phyloP scores from a whole-genome alignment of 2,329 filamentous ascomycete genomes.

The Harringtonia aguacate region DNA sequence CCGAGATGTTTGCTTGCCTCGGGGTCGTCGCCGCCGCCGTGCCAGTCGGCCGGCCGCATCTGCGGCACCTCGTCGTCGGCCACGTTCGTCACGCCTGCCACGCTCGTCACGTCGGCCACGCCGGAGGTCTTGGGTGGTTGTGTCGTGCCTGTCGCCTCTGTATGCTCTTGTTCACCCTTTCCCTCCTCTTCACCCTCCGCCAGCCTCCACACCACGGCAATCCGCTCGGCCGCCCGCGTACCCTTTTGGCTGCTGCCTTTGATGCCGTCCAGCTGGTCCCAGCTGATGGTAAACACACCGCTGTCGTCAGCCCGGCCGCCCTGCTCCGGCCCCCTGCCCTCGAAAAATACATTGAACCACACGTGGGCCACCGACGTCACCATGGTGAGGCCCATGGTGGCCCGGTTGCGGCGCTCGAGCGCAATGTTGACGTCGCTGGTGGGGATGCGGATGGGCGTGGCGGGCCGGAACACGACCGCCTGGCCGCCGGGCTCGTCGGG shows the following conservation, averaged over 20 bases:
- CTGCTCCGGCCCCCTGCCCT: conserved; percentile 65
- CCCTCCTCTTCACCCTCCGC: conserved; percentile 17
- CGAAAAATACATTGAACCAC: conserved; percentile 95
- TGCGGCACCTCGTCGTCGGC: conserved; percentile 61
- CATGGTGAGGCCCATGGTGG: conserved; percentile 65
- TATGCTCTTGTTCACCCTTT: background rate
- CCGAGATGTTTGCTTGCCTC: conserved; percentile 55
- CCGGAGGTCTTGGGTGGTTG: too few species aligned
- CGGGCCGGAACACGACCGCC: conserved; percentile 68
- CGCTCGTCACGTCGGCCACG: too few species aligned
- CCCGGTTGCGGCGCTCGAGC: conserved; percentile 75
- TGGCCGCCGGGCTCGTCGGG: conserved; percentile 47
- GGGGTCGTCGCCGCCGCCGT: conserved; percentile 40
- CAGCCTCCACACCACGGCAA: conserved; percentile 75
- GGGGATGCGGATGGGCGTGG: conserved; percentile 55
- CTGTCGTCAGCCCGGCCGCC: conserved; percentile 54
- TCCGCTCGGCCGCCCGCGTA: conserved; percentile 65
- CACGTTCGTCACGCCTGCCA: too few species aligned
- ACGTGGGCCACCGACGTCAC: conserved; percentile 89
- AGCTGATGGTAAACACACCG: conserved; percentile 49
- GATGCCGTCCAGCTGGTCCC: conserved; percentile 78
- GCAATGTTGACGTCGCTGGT: conserved; percentile 85
- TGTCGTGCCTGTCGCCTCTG: conserved; percentile 11
- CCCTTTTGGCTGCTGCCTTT: conserved; percentile 82
- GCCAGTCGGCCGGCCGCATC: conserved; percentile 63